These are phyloP conservation scores for Talaromyces verruculosus DNA, from an alignment of 2,329 filamentous ascomycete species.

Conservation along the genomic window DNA sequence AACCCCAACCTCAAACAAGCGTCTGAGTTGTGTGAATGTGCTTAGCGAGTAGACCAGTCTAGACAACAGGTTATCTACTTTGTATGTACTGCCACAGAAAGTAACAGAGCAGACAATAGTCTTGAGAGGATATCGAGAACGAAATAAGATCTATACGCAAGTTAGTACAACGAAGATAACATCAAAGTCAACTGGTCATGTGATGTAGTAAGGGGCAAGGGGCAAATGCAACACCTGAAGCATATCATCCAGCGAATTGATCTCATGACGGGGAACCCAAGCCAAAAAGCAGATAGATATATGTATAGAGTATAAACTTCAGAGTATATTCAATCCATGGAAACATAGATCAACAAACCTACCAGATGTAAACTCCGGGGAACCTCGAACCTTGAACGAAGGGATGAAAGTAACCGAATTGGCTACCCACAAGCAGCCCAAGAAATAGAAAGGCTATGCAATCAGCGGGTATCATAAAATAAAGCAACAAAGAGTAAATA, in stretches of 20 bases:
- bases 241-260: neutral
- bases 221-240: neutral
- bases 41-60: neutral
- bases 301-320: neutral
- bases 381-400: slow-evolving; percentile 5
- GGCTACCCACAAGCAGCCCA: neutral
- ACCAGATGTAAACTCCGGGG: neutral
- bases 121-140: neutral
- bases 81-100: neutral
- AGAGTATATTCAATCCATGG: neutral
- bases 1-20: neutral
- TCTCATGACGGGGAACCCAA: too few species aligned
- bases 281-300: neutral
- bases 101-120: neutral
- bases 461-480: neutral
- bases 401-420: neutral
- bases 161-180: neutral
- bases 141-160: neutral
- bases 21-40: neutral
- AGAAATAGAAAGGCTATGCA: neutral
- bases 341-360: neutral
- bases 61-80: neutral
- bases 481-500: neutral
- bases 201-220: slow-evolving; percentile 15
- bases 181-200: neutral